Base-by-base conservation (phyloP, 768 basidiomycete genomes). In the Tubosaeta brunneosetosa region DNA sequence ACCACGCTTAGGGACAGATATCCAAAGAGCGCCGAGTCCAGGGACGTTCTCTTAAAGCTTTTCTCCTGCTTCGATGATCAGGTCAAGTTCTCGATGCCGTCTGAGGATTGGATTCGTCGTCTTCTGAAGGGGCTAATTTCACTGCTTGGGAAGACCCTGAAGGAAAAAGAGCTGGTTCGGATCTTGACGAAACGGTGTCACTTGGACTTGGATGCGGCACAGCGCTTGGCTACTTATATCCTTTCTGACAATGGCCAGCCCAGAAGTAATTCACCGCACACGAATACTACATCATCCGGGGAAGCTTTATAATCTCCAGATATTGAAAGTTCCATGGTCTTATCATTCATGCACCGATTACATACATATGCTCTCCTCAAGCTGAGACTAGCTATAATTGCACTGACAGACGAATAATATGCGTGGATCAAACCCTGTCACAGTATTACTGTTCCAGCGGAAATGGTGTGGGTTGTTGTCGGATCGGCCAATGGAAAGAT, bases 1-100 rank as follows among this genome's bases (percentile, higher is more conserved):
- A 71, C 69, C 14, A 53, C 68, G 29, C 33, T 66, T n/a, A n/a
- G n/a, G 13, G 56, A 58, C 0, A 43, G 55, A 0, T 61, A 66
- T 41, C 45, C 61, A 7, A 69, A 69, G 48, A 66, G 64, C 19
- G 53, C 49, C 2, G 64, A 65, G 44, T 76, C 74, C 33, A 69
- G 55, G 37, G 49, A 51, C 32, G 58, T 61, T 26, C 49, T 73
- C 6, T 56, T 50, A 38, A 17, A 38, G 1, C 43, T 67, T 7
- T 29, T 67, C 7, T 47, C 57, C 43, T 45, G 55, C 8, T 69
- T 56, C 10, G 56, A 60, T 29, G 55, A 60, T 4, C 58, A 69
- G 16, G 65, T 62, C 47, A 66, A 66, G 51, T 66, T 66, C 19
- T 60, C 58, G 53, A 66, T 66, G 65, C 65, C 65, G 27, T 52